phyloP scores from a whole-genome alignment of 331 rosid genomes.

The Cydonia oblonga region DNA sequence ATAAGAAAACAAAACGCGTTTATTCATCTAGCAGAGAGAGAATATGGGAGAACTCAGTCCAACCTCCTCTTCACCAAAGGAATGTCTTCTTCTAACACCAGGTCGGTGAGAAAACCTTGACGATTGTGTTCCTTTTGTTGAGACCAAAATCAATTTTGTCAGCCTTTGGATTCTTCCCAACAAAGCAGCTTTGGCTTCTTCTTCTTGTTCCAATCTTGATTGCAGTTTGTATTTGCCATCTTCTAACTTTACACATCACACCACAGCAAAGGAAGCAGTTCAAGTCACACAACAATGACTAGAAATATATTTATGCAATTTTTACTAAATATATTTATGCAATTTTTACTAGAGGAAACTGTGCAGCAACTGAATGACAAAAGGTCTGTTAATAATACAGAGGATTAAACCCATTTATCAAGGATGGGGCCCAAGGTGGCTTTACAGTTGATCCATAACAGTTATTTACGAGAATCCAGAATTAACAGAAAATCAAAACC shows the following conservation, averaged over 20 bases:
- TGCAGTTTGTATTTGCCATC: slow-evolving; percentile 91
- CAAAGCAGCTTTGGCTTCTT: slow-evolving; percentile 94
- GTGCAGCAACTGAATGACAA: background rate
- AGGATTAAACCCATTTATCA: background rate
- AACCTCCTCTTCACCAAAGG: slow-evolving; percentile 99
- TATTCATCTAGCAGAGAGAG: background rate
- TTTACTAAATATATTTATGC: no score
- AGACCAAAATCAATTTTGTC: slow-evolving; percentile 94
- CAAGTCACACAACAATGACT: slow-evolving; percentile 7
- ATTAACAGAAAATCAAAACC: background rate
- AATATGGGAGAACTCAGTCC: slow-evolving; percentile 16
- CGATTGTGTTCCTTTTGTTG: slow-evolving; percentile 64
- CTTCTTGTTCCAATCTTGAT: slow-evolving; percentile 95
- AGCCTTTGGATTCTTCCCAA: slow-evolving; percentile 89
- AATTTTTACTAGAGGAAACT: background rate
- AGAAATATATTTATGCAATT: background rate
- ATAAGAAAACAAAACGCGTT: background rate
- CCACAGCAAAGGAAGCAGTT: slow-evolving; percentile 24
- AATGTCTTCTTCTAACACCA: slow-evolving; percentile 76
- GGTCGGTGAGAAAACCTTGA: slow-evolving; percentile 60
- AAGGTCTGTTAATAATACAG: background rate
- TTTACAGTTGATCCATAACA: background rate
- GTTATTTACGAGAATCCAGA: background rate
- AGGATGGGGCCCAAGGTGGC: background rate
- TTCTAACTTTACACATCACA: slow-evolving; percentile 61